Percentiles rank a stretch among this genome's conserved stretches.
These are phyloP conservation scores for Acacia melanoxylon DNA, from an alignment of 306 rosid genomes.

Conservation along the genomic window DNA sequence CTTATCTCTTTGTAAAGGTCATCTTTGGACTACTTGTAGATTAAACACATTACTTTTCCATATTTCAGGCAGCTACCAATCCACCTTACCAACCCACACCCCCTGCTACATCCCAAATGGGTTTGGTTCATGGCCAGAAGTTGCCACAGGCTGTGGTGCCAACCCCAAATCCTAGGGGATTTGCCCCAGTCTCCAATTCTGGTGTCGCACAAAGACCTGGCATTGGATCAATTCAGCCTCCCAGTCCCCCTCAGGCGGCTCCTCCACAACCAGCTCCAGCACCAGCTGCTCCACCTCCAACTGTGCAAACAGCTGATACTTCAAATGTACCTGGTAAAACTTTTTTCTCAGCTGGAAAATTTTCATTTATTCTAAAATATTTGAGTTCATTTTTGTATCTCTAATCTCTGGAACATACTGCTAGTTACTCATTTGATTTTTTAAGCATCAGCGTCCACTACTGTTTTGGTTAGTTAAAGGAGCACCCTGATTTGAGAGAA, in stretches of 20 bases:
- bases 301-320: constrained; percentile 89
- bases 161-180: constrained; percentile 58
- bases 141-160: constrained; percentile 62
- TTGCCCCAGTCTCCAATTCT: constrained; percentile 60
- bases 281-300: constrained; percentile 78
- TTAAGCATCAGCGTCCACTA: background rate
- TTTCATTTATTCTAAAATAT: background rate
- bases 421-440: background rate
- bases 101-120: constrained; percentile 32
- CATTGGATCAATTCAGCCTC: constrained; percentile 68
- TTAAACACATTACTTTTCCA: constrained; percentile 19
- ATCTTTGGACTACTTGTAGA: constrained; percentile 4
- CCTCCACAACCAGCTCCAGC: constrained; percentile 59
- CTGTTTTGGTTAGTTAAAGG: background rate
- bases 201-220: constrained; percentile 72
- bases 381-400: background rate
- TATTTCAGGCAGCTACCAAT: constrained; percentile 57
- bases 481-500: background rate
- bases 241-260: constrained; percentile 72
- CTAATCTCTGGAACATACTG: background rate
- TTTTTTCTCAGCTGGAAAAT: background rate
- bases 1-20: constrained; percentile 12
- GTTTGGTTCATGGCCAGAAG: constrained; percentile 45
- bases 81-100: constrained; percentile 63
- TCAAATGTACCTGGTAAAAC: constrained; percentile 85